These are phyloP conservation scores for Phaeotremella skinneri DNA, from an alignment of 768 basidiomycete species.

Conservation along the genomic window DNA sequence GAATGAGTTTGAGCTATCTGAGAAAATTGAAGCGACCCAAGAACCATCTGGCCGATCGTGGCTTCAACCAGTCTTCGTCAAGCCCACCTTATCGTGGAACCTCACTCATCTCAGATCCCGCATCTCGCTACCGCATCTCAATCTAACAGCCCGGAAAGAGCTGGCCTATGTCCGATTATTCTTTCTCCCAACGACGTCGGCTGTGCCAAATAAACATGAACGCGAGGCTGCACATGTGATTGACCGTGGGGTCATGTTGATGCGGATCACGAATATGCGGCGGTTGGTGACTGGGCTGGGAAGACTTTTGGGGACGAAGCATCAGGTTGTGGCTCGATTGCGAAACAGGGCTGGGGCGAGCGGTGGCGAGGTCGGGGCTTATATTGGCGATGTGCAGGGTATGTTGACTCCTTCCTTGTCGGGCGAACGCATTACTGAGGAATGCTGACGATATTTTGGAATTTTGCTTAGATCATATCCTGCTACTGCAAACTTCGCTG, in stretches of 20 bases:
- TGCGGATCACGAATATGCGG: constrained; percentile 74
- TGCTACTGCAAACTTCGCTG: constrained; percentile 79
- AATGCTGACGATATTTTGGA: constrained; percentile 2
- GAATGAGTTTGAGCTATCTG: constrained; percentile 23
- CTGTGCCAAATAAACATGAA: constrained; percentile 26
- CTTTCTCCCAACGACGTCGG: constrained; percentile 40
- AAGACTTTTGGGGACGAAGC: constrained; percentile 73
- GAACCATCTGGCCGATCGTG: no score
- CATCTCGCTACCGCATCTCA: neutral
- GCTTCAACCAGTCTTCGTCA: no score
- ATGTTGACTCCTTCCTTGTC: constrained; percentile 21
- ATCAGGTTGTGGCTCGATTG: constrained; percentile 74
- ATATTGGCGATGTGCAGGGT: constrained; percentile 92
- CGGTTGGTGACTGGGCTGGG: constrained; percentile 74
- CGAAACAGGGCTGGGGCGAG: constrained; percentile 66
- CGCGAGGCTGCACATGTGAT: constrained; percentile 28
- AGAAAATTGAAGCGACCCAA: constrained; percentile 16
- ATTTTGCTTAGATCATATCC: constrained; percentile 70
- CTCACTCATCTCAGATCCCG: neutral
- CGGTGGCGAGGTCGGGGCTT: constrained; percentile 68
- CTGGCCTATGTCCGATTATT: constrained; percentile 40
- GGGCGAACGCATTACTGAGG: neutral
- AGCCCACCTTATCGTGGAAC: neutral
- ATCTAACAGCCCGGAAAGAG: neutral
- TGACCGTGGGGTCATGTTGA: constrained; percentile 58